Base-by-base conservation (phyloP, 176 grass and related monocot species). In the Carex pumila region DNA sequence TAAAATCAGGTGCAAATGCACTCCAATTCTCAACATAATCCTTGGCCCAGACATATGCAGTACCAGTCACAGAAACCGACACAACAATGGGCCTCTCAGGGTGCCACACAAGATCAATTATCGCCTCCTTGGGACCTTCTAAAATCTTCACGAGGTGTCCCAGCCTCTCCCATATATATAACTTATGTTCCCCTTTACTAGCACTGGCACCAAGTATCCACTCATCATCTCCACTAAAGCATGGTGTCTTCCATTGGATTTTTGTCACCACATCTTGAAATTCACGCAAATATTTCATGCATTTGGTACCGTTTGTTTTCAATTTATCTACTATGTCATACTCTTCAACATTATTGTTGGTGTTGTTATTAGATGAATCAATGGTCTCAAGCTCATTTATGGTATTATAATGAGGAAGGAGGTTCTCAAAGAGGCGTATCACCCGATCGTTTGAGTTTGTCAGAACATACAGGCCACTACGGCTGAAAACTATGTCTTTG, bases 381-480 rank as follows among this genome's bases (percentile, higher is more conserved):
- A 62, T 64, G 18, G 41, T 43, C 85, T 86, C 90, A 68, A 99
- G 83, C 85, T 90, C 89, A 57, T 90, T 86, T 74, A 90, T 84
- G 89, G 91, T 89, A 81, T 85, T 90, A 83, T 92, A 84, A 83
- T 82, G 84, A 79, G 89, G 77, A 15, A 99, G 87, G 80, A 92
- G 79, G 85, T 95, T 99, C 61, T 88, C 81, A 77, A 90, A 99
- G 45, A 99, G 89, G 88, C 96, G 92, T 83, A 95, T 95, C 59
- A 99, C 93, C 61, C 96, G 86, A 87, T 99, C 96, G 85, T 95
- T 99, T 76, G 96, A 99, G 83, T 99, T 99, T 3, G 96, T 94
- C 50, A 99, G 83, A 25, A 95, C 87, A 89, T 93, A 99, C 81
- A 90, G 91, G 15, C 96, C 93, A 71, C 90, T 92, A 76, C 91